Evolutionary conservation across 2,329 filamentous ascomycete genomes (phyloP), one percentile per base, ranked within the genome.

Genomic region (Sarocladium kiliense): DNA sequence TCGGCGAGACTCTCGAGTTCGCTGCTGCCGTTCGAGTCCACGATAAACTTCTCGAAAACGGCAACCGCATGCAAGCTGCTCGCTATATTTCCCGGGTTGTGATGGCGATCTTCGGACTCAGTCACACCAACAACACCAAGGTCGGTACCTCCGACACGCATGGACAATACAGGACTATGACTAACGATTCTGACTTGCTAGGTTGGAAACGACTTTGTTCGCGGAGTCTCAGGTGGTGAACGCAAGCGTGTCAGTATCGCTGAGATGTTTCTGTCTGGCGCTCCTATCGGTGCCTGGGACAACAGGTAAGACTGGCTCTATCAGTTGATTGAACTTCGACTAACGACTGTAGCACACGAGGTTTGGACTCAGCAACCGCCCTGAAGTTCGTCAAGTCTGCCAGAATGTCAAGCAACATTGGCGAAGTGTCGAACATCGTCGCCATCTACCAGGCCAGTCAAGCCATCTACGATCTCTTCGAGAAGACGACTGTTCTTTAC

Each of bases 181-280:
- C n/a, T n/a, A n/a, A n/a, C n/a, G n/a, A n/a, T n/a, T n/a, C 6
- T n/a, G 5, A 39, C 16, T 39, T 39, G 36, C 44, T n/a, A 47
- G 44, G 47, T 51, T 12, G 89, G 89, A 7, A 84, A 90, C 57
- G 86, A 90, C 61, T 83, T 87, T 42, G 77, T 91, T 11, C 82
- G 87, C 1, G 89, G 89, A 50, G 80, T 89, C 0, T 85, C 80
- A 7, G 87, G 86, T 25, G 86, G 87, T 36, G 86, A 89, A 66
- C 77, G 85, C 55, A 92, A 94, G 73, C 84, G 91, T 66, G 89
- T 95, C 4, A 88, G 85, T 44, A 91, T 94, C 58, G 88, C 87
- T 1, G 89, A 94, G 69, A 89, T 89, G 60, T 79, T 87, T 57
- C 74, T 91, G 11, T 85, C 85, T 16, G 74, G 77, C 32, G 80